Evolutionary conservation across 164 flowering plant species (phyloP).

Genomic region (Aristolochia californica): DNA sequence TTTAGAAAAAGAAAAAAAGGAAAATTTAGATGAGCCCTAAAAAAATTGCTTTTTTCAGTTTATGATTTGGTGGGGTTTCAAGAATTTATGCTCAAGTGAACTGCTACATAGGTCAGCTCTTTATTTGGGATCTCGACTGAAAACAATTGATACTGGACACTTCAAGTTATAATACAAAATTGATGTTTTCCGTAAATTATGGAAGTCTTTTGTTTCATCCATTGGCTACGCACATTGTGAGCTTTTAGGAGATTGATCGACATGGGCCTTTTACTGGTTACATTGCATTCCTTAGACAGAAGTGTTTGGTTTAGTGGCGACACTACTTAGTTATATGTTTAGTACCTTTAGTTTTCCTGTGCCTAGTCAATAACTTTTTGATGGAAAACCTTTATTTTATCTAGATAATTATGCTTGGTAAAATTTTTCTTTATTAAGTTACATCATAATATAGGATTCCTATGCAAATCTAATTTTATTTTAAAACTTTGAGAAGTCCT

Average conservation of each 20-base stretch:
- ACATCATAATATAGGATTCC: too few species aligned
- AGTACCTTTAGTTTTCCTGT: neutral
- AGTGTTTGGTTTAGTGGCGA: too few species aligned
- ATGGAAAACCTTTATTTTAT: neutral
- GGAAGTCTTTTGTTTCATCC: too few species aligned
- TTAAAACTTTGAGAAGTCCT: neutral
- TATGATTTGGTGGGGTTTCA: too few species aligned
- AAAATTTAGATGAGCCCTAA: too few species aligned
- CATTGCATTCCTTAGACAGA: too few species aligned
- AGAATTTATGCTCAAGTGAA: neutral
- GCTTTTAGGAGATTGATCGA: too few species aligned
- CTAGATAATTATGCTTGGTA: neutral
- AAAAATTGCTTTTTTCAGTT: too few species aligned
- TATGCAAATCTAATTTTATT: neutral
- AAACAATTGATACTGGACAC: neutral
- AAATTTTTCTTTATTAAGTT: neutral
- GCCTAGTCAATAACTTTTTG: neutral
- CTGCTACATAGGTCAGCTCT: neutral
- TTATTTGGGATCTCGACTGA: neutral
- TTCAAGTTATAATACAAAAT: neutral
- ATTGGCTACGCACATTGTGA: too few species aligned
- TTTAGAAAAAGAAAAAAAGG: neutral
- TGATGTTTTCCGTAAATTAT: too few species aligned
- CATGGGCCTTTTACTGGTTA: too few species aligned
- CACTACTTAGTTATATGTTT: too few species aligned